These are phyloP conservation scores for Coprinopsis cinerea DNA, from an alignment of 768 basidiomycete genomes.

Conservation along the genomic window DNA sequence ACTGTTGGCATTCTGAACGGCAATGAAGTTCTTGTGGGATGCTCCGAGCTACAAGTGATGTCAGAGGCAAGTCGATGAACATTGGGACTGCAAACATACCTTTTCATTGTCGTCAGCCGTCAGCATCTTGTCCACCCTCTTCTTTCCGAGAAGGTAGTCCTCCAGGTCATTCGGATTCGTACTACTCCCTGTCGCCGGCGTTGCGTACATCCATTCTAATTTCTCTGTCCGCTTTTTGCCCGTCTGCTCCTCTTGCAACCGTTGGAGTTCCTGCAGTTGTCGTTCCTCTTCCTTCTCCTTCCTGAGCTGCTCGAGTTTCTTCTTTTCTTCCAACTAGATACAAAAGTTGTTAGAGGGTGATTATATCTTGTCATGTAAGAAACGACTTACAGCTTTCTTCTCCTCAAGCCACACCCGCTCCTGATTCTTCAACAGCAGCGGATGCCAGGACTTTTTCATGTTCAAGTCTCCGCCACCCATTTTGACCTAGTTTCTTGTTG, in stretches of 20 bases:
- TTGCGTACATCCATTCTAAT: constrained; percentile 99
- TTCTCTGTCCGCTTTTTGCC: constrained; percentile 93
- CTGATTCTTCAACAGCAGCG: constrained; percentile 96
- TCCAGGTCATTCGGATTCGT: constrained; percentile 90
- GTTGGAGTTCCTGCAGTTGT: constrained; percentile 92
- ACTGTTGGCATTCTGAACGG: constrained; percentile 90
- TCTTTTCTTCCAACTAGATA: constrained; percentile 89
- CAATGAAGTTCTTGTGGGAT: constrained; percentile 88
- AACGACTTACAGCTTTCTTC: constrained; percentile 77
- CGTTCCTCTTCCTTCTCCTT: constrained; percentile 98
- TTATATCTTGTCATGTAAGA: neutral
- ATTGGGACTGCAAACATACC: constrained; percentile 30
- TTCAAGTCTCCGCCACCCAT: constrained; percentile 99
- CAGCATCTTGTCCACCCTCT: constrained; percentile 93
- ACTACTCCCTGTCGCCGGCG: constrained; percentile 84
- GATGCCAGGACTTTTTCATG: constrained; percentile 99
- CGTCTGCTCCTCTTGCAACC: constrained; percentile 91
- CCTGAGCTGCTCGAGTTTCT: constrained; percentile 92
- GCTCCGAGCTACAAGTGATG: constrained; percentile 59
- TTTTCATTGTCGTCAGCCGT: constrained; percentile 90
- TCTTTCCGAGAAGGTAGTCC: constrained; percentile 96
- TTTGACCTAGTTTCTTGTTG: constrained; percentile 38
- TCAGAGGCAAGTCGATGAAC: neutral
- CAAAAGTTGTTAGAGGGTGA: constrained; percentile 6
- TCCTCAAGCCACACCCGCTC: constrained; percentile 99